Base-by-base conservation (phyloP, 176 grass and related monocot species). In the Aechmea fasciata region DNA sequence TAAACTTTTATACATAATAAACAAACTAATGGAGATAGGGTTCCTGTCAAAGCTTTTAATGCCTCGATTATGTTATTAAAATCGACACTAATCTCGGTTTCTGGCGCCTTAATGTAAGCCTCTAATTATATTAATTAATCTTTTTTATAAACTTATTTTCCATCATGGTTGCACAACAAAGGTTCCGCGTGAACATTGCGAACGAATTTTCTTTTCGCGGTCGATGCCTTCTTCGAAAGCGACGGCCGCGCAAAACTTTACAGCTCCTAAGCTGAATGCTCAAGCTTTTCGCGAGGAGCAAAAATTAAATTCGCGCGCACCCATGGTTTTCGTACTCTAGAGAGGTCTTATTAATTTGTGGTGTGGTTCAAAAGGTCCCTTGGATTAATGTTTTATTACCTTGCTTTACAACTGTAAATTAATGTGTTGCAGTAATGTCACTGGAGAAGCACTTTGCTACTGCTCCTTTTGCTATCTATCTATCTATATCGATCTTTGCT, bases 321-420 rank as follows among this genome's bases (percentile, higher is more conserved):
- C 55, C 15, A 22, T 18, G 55, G 55, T 61, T n/a, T 10, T 61
- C 55, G 2, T 18, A 18, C n/a, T 15, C n/a, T 22, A n/a, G 1
- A 9, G 17, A 22, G 15, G 7, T 61, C 20, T 61, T 61, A 61
- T n/a, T n/a, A n/a, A n/a, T 26, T 61, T 61, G 22, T 23, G 22
- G 22, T 18, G 15, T 10, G 10, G 55, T 18, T 61, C 17, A 19
- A 20, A 61, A 22, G 20, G 4, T 57, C 13, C 52, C 52, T 15
- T 57, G 14, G 13, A 15, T 17, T 17, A 13, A 14, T 55, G 12
- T 55, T 55, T 55, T 17, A 3, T 17, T 57, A 13, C 13, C 13
- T 57, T 18, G 55, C 55, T 61, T 61, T 61, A 61, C 55, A 61
- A 61, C 55, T 61, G 55, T 61, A 18, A 18, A n/a, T n/a, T n/a